Conservation (phyloP, 192 early-diverging fungal genomes). For the Phlyctochytrium arcticum region DNA sequence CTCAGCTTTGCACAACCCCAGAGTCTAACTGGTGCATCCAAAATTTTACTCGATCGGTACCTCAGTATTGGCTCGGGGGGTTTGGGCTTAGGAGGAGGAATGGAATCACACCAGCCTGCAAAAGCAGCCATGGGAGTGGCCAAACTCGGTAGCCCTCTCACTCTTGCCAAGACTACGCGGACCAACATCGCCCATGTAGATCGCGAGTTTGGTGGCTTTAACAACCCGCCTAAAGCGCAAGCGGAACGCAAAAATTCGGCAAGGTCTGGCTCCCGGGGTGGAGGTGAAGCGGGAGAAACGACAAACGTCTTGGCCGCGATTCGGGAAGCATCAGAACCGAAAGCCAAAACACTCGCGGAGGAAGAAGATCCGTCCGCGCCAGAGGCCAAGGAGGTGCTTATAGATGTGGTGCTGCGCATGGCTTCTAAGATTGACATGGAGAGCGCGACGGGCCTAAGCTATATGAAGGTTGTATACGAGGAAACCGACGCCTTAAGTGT, state of each 20-base stretch:
- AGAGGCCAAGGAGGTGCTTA: slow-evolving; percentile 21
- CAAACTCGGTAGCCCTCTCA: slow-evolving; percentile 24
- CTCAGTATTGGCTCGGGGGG: not conserved
- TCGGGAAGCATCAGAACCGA: not conserved
- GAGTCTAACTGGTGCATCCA: not conserved
- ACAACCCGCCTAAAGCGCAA: not conserved
- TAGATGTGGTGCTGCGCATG: slow-evolving; percentile 31
- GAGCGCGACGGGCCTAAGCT: slow-evolving; percentile 7
- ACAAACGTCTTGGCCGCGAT: not conserved
- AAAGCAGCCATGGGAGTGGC: slow-evolving; percentile 20
- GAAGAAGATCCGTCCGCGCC: not conserved
- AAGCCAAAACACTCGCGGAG: not conserved
- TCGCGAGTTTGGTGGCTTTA: slow-evolving; percentile 4
- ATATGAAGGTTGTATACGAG: slow-evolving; percentile 14
- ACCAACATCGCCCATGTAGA: slow-evolving; percentile 17
- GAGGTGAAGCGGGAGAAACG: not conserved
- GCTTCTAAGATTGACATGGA: slow-evolving; percentile 4
- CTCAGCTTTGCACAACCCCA: not conserved
- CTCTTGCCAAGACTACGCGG: slow-evolving; percentile 4
- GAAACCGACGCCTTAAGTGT: slow-evolving; percentile 9
- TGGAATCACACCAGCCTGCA: slow-evolving; percentile 18
- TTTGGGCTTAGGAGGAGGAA: not conserved
- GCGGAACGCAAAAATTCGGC: not conserved
- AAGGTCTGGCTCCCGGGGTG: no score
- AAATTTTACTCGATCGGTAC: slow-evolving; percentile 3